Base-by-base conservation (phyloP, 306 rosid genomes). In the Trichosanthes truncata region DNA sequence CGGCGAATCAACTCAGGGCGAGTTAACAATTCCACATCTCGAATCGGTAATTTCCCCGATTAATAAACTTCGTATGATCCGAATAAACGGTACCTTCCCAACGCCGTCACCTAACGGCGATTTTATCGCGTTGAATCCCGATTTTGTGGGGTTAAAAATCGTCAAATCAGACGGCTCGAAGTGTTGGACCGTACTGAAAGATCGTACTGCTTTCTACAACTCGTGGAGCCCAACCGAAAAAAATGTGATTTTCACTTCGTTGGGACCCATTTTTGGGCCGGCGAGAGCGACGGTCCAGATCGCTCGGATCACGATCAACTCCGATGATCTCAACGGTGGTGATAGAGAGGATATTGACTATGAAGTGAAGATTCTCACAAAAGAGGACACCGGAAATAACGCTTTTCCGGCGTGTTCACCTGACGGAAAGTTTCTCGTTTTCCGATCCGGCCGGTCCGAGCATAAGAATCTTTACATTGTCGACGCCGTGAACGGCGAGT, bases 341-440 rank as follows among this genome's bases (percentile, higher is more conserved):
- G 43, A 77, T 5, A 4, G 2, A 33, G 85, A 87, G 13, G 88
- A 87, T 33, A 49, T 89, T 20, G 77, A 83, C 3, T 82, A 56
- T 74, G 85, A 40, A 5, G 38, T 88, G 3, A 89, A 83, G 79
- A 82, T 91, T 26, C 87, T 92, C 1, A 94, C 94, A 0, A 72
- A 40, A 35, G 87, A 92, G 0, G 88, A 85, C 14, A 83, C 92
- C 0, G 96, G 97, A 31, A 92, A 92, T 33, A 92, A 92, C 63
- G 97, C 97, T 6, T 92, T 92, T 79, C 93, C 97, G 1, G 81
- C 96, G 0, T 89, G 96, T 78, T 94, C 97, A 0, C 93, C 96
- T 0, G 96, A 94, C 66, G 98, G 97, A 0, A 87, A 85, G 46
- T 86, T 66, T 14, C 11, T 94, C 0, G 98, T 94, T 41, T 92